Conservation (phyloP, 805 yeast species). For the Spathaspora hagerdaliae region DNA sequence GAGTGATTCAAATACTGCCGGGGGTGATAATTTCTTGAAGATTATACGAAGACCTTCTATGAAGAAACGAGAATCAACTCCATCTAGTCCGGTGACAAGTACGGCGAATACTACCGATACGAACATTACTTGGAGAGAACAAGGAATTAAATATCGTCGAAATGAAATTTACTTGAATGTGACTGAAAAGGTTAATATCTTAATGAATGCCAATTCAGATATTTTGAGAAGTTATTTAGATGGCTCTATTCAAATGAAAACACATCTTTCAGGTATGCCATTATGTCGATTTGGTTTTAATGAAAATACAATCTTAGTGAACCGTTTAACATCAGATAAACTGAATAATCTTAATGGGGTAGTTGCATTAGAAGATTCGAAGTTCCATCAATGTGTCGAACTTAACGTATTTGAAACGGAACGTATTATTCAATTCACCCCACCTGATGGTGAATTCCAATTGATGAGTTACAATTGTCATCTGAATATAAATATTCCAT, state of each 20-base stretch:
- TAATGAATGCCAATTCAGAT: constrained; percentile 63
- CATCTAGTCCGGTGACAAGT: constrained; percentile 9
- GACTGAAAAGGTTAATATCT: constrained; percentile 66
- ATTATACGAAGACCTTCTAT: constrained; percentile 4
- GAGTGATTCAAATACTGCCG: constrained; percentile 3
- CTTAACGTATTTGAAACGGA: constrained; percentile 64
- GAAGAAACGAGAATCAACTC: constrained; percentile 1
- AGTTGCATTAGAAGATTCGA: constrained; percentile 68
- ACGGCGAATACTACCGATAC: not conserved
- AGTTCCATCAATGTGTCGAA: constrained; percentile 84
- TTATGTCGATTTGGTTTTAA: constrained; percentile 76
- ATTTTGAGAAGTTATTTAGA: constrained; percentile 68
- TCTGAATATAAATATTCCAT: constrained; percentile 63
- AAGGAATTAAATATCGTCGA: constrained; percentile 70
- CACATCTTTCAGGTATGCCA: constrained; percentile 80
- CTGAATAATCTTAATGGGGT: constrained; percentile 37
- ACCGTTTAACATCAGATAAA: not conserved
- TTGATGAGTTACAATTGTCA: constrained; percentile 61
- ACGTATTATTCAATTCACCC: constrained; percentile 64
- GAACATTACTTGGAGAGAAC: constrained; percentile 61
- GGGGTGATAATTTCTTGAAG: constrained; percentile 18
- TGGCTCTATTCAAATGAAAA: constrained; percentile 67
- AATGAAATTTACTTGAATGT: constrained; percentile 79
- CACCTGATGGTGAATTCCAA: constrained; percentile 87
- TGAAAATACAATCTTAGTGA: constrained; percentile 38